phyloP scores from a whole-genome alignment of 495 filamentous ascomycete species.

The Coniosporium apollinis region DNA sequence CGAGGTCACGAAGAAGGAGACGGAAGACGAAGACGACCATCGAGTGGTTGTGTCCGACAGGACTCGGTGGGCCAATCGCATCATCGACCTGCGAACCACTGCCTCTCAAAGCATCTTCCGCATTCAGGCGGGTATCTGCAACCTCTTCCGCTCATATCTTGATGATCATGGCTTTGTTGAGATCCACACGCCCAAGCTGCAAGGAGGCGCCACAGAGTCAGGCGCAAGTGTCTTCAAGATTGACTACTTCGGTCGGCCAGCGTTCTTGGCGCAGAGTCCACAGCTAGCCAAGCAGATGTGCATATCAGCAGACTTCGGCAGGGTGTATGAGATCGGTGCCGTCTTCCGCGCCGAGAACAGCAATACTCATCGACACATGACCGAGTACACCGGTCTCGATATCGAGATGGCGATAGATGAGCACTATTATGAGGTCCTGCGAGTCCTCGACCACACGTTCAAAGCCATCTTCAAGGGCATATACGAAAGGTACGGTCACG shows the following conservation, averaged over 20 bases:
- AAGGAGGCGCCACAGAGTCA: conserved; percentile 81
- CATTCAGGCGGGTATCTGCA: conserved; percentile 66
- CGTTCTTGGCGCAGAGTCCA: conserved; percentile 80
- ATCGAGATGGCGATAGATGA: conserved; percentile 88
- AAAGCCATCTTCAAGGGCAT: conserved; percentile 69
- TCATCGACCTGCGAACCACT: conserved; percentile 77
- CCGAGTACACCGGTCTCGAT: conserved; percentile 95
- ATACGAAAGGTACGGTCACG: conserved; percentile 27
- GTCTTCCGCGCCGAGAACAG: conserved; percentile 96
- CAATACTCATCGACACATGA: conserved; percentile 92
- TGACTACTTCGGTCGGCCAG: conserved; percentile 74
- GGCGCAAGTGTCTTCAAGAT: conserved; percentile 87
- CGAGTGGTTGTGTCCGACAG: conserved; percentile 49
- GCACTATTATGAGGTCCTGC: conserved; percentile 74
- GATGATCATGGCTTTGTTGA: conserved; percentile 60
- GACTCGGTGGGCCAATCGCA: conserved; percentile 73
- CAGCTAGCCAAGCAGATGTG: conserved; percentile 96
- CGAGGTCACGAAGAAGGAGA: conserved; percentile 29
- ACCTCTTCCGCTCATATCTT: conserved; percentile 69
- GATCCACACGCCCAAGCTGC: conserved; percentile 80
- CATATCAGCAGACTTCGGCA: conserved; percentile 80
- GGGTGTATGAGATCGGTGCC: conserved; percentile 75
- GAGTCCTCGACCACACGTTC: conserved; percentile 68
- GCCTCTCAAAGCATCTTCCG: conserved; percentile 73
- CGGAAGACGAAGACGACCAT: conserved; percentile 16